Conservation (phyloP, 2,329 filamentous ascomycete genomes). For the Boeremia lycopersici region DNA sequence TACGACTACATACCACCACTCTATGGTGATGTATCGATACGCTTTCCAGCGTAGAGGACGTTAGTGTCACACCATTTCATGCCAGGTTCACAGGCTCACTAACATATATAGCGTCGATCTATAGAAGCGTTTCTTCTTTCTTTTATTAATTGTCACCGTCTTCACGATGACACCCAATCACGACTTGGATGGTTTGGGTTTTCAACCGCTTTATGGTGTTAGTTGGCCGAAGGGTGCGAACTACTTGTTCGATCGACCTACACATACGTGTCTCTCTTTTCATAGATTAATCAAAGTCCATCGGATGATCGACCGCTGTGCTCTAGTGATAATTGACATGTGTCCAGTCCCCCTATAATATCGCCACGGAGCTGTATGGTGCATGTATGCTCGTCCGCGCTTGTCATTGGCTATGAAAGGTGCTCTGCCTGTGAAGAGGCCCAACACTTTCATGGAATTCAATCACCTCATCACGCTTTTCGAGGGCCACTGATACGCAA, state of each 20-base stretch:
- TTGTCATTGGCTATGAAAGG: too few relatives aligned
- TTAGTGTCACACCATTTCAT: neutral
- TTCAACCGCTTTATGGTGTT: neutral
- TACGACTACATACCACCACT: neutral
- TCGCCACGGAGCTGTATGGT: too few relatives aligned
- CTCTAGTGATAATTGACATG: too few relatives aligned
- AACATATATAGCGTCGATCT: neutral
- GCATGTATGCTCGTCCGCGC: too few relatives aligned
- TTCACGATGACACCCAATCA: neutral
- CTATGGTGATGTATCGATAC: neutral
- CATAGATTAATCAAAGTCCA: neutral
- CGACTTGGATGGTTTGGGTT: neutral
- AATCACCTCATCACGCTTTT: too few relatives aligned
- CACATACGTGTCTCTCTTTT: neutral
- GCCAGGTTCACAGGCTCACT: neutral
- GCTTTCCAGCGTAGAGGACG: conserved; percentile 5
- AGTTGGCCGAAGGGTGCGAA: neutral
- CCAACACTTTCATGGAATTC: too few relatives aligned
- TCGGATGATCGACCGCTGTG: too few relatives aligned
- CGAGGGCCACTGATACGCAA: too few relatives aligned
- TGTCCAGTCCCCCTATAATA: too few relatives aligned
- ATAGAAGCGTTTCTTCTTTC: neutral
- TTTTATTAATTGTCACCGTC: neutral
- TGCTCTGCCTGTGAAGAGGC: too few relatives aligned
- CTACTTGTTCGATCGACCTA: neutral